Percentiles rank a stretch among this genome's conserved stretches.
Evolutionary conservation across 2,329 filamentous ascomycete genomes (phyloP).

Genomic region (Penicillium corylophilum): DNA sequence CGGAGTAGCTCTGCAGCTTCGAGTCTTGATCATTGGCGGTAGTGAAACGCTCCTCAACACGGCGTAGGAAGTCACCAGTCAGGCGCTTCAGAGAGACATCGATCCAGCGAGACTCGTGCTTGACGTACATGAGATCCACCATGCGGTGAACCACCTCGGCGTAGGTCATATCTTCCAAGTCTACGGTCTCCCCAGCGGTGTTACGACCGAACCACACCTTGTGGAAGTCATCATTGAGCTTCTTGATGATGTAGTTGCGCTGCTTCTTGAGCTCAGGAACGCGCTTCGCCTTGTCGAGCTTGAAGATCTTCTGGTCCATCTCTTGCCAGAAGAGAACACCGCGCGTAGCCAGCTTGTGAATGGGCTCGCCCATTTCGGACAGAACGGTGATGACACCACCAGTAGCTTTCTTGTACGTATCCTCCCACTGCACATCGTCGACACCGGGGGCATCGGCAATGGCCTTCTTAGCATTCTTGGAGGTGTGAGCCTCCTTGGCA

Average conservation of each 20-base stretch:
- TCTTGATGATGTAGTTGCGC: conserved; percentile 88
- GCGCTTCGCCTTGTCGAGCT: conserved; percentile 90
- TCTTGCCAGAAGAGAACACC: conserved; percentile 97
- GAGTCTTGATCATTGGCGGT: conserved; percentile 69
- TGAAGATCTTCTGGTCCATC: conserved; percentile 99
- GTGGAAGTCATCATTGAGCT: conserved; percentile 93
- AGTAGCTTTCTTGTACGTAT: conserved; percentile 86
- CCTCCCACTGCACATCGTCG: conserved; percentile 81
- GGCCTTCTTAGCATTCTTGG: conserved; percentile 81
- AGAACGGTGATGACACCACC: conserved; percentile 95
- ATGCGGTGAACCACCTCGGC: conserved; percentile 81
- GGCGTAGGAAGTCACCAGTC: conserved; percentile 93
- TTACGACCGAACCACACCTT: conserved; percentile 96
- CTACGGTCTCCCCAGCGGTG: conserved; percentile 73
- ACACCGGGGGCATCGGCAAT: conserved; percentile 84
- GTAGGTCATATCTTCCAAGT: conserved; percentile 96
- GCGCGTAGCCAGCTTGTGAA: conserved; percentile 96
- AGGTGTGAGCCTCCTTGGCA: conserved; percentile 87
- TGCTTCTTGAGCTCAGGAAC: conserved; percentile 84
- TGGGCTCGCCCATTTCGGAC: conserved; percentile 99
- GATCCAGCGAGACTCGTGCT: conserved; percentile 89
- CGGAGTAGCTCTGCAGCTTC: conserved; percentile 82
- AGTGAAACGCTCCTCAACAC: conserved; percentile 94
- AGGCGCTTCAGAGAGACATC: conserved; percentile 78
- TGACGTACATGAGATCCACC: conserved; percentile 87